A percentile compares a stretch with the other conserved stretches of the same genome.
Evolutionary conservation across 257 asterid species (phyloP).

Genomic region (Mentha longifolia): DNA sequence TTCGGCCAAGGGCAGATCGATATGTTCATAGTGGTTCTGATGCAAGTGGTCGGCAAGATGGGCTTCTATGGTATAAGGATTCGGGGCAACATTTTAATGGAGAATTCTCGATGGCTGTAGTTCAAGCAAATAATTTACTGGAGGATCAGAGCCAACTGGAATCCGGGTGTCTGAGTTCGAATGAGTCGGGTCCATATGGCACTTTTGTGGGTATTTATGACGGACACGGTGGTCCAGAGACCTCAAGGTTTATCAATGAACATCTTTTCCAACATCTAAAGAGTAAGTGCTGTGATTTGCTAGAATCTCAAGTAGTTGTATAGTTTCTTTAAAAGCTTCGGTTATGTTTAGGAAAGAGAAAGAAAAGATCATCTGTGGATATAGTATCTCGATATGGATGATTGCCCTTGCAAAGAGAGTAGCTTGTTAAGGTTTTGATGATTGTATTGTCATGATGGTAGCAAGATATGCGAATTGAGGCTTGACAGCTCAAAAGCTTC

Average conservation of each 20-base stretch:
- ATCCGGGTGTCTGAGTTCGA: conserved; percentile 65
- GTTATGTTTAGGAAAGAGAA: conserved; percentile 1
- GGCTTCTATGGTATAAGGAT: conserved; percentile 79
- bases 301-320: conserved; percentile 18
- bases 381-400: conserved; percentile 9
- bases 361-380: neutral
- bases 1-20: conserved; percentile 63
- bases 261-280: conserved; percentile 76
- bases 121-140: conserved; percentile 81
- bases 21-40: conserved; percentile 52
- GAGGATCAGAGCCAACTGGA: conserved; percentile 95
- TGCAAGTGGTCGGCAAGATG: conserved; percentile 67
- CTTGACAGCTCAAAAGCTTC: neutral
- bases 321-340: conserved; percentile 17
- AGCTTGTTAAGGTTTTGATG: conserved; percentile 16
- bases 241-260: conserved; percentile 75
- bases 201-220: conserved; percentile 89
- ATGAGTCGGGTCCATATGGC: conserved; percentile 70
- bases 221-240: conserved; percentile 92
- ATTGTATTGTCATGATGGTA: conserved; percentile 5
- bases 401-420: conserved; percentile 7
- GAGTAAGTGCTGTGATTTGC: conserved; percentile 51
- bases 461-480: conserved; percentile 5
- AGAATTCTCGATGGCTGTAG: conserved; percentile 87
- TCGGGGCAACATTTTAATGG: conserved; percentile 76